phyloP scores from a whole-genome alignment of 371 early-diverging fungal species.

The Mucor lusitanicus region DNA sequence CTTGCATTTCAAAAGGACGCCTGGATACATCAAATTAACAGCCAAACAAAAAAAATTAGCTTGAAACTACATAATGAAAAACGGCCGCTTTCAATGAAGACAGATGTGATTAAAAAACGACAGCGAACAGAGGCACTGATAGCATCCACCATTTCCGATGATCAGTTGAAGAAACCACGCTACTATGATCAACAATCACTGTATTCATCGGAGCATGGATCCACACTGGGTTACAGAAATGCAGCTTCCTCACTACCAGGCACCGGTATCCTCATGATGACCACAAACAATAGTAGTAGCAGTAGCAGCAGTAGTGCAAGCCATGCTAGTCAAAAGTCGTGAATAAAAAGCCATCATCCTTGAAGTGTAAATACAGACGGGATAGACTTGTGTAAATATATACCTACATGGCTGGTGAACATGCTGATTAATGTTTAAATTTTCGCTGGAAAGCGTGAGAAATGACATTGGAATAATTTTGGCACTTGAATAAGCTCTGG shows the following conservation, averaged over 20 bases:
- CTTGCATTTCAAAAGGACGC: background rate
- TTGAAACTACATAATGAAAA: slow-evolving; percentile 85
- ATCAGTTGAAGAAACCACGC: slow-evolving; percentile 17
- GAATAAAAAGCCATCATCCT: background rate
- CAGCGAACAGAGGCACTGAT: slow-evolving; percentile 63
- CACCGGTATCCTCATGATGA: slow-evolving; percentile 30
- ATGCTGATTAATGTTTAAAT: background rate
- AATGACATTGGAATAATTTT: too few relatives aligned
- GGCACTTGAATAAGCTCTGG: too few relatives aligned
- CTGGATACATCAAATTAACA: background rate
- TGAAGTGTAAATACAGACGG: background rate
- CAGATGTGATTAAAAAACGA: slow-evolving; percentile 83
- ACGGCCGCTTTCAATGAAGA: slow-evolving; percentile 80
- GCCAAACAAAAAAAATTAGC: slow-evolving; percentile 14
- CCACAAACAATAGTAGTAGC: background rate
- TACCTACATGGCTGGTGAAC: background rate
- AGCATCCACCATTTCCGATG: background rate
- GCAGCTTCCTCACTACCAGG: slow-evolving; percentile 19
- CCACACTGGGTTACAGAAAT: slow-evolving; percentile 8
- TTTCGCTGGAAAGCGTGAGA: background rate
- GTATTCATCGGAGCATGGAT: background rate
- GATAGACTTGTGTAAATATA: background rate
- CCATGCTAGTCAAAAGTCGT: background rate
- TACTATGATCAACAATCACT: slow-evolving; percentile 20
- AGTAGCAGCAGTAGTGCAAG: background rate